Percentiles rank a stretch among this genome's conserved stretches.
Evolutionary conservation across 257 asterid species (phyloP).

Genomic region (Solanum gandarillasii): DNA sequence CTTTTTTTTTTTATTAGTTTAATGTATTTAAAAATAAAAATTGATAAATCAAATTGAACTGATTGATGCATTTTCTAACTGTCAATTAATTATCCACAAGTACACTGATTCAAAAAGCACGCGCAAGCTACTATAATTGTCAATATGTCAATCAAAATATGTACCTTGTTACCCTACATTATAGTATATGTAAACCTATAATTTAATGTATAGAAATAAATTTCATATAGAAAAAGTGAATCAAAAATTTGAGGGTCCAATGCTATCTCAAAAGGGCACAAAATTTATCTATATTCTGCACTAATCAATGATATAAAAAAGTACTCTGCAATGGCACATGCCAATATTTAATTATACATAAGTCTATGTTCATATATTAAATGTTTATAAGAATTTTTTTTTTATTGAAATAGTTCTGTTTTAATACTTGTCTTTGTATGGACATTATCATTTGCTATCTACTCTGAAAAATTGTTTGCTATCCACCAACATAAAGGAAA

Average conservation of each 20-base stretch:
- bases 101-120: neutral
- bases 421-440: neutral
- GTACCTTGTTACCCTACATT: neutral
- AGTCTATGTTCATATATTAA: neutral
- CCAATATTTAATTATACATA: neutral
- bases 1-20: no score
- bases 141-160: neutral
- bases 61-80: no score
- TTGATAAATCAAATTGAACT: no score
- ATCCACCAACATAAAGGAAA: neutral
- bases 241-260: neutral
- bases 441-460: neutral
- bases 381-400: neutral
- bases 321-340: conserved; percentile 1
- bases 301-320: neutral
- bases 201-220: neutral
- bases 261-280: neutral
- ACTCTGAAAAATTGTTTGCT: neutral
- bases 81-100: neutral
- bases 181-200: neutral
- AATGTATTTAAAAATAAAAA: no score
- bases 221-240: neutral
- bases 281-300: neutral
- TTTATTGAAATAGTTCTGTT: neutral
- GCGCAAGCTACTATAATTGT: neutral